These are phyloP conservation scores for Anisodus tanguticus DNA, from an alignment of 257 asterid genomes.

Conservation along the genomic window DNA sequence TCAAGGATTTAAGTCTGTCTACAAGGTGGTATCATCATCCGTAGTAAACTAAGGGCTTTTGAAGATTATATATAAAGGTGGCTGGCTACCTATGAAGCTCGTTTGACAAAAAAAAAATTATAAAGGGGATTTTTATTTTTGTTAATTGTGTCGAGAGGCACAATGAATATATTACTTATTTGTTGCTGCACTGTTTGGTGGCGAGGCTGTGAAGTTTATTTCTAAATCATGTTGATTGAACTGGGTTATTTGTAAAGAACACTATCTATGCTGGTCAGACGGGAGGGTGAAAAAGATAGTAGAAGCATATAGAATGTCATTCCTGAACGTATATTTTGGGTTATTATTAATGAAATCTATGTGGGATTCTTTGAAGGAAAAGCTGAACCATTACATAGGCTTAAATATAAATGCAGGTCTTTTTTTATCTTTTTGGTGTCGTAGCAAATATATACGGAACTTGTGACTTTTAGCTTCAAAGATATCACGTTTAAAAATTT, in stretches of 20 bases:
- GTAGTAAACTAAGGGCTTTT: background rate
- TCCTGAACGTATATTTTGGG: background rate
- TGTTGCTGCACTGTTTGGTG: slow-evolving; percentile 2
- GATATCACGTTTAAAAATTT: no score
- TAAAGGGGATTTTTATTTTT: background rate
- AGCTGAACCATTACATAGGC: background rate
- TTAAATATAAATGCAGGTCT: background rate
- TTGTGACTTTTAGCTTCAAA: no score
- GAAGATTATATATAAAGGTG: background rate
- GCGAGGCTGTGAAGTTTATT: background rate
- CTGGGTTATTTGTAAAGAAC: background rate
- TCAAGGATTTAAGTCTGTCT: background rate
- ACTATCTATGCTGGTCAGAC: background rate
- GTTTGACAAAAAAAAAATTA: background rate
- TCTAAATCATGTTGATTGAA: background rate
- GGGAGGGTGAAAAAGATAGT: background rate
- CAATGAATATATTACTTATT: background rate
- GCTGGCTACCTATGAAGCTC: background rate
- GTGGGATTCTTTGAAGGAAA: slow-evolving; percentile 9
- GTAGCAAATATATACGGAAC: background rate
- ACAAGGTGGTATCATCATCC: background rate
- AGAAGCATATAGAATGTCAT: slow-evolving; percentile 7
- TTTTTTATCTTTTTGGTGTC: background rate
- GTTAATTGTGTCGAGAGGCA: background rate
- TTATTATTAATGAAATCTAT: background rate